Conservation (phyloP, 2,329 filamentous ascomycete species). For the Monilinia fructigena region DNA sequence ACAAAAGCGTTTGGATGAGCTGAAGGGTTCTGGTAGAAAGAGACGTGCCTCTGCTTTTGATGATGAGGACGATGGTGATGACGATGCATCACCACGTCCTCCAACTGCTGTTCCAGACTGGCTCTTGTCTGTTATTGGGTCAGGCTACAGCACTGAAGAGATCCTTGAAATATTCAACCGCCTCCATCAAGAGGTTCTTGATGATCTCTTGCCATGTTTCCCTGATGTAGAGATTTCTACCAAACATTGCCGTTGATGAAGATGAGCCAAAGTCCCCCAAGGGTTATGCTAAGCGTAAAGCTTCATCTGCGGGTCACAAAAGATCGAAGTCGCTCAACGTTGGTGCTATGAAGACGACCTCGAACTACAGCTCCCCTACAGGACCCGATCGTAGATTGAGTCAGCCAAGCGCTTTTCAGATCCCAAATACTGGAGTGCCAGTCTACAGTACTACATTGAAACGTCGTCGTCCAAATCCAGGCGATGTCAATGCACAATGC, state of each 20-base stretch:
- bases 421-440: conserved; percentile 24
- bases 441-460: conserved; percentile 27
- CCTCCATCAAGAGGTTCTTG: conserved; percentile 41
- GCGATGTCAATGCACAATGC: conserved; percentile 17
- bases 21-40: conserved; percentile 35
- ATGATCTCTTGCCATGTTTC: conserved; percentile 41
- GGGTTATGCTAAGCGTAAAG: conserved; percentile 33
- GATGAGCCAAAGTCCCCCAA: conserved; percentile 38
- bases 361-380: conserved; percentile 19
- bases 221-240: conserved; percentile 45
- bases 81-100: conserved; percentile 32
- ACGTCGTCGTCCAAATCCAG: conserved; percentile 28
- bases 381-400: conserved; percentile 29
- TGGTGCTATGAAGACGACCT: not conserved
- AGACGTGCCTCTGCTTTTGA: conserved; percentile 33
- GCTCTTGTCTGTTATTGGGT: conserved; percentile 38
- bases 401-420: conserved; percentile 20
- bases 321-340: conserved; percentile 39
- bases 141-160: conserved; percentile 40
- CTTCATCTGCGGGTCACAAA: conserved; percentile 32
- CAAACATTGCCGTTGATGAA: conserved; percentile 39
- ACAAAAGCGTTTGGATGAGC: conserved; percentile 53
- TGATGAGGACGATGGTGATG: conserved; percentile 32
- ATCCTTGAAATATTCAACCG: conserved; percentile 42
- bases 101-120: conserved; percentile 40